These are phyloP conservation scores for Leccinum fuscescens DNA, from an alignment of 1,284 basidiomycete species.

Conservation along the genomic window DNA sequence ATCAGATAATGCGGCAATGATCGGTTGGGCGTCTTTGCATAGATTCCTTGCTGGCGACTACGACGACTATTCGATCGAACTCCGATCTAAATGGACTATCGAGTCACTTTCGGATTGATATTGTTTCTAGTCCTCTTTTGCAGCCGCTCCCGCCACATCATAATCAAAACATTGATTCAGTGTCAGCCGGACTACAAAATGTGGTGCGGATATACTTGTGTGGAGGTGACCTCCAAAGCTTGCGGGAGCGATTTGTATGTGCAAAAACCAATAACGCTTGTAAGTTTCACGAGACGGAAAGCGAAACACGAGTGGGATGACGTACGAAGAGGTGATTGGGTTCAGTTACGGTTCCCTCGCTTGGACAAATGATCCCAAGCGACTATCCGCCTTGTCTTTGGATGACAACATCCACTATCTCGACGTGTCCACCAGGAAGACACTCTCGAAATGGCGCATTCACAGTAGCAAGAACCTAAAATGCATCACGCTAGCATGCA, in stretches of 20 bases:
- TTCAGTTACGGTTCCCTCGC: too few species aligned
- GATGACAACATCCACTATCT: not conserved
- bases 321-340: too few species aligned
- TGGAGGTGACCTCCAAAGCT: not conserved
- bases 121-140: not conserved
- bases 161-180: not conserved
- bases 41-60: slow-evolving; percentile 66
- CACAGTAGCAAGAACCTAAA: not conserved
- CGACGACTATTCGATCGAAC: slow-evolving; percentile 63
- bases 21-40: slow-evolving; percentile 85
- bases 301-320: not conserved
- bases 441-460: not conserved
- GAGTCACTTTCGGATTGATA: slow-evolving; percentile 39
- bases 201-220: not conserved
- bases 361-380: too few species aligned
- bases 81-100: slow-evolving; percentile 69
- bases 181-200: not conserved
- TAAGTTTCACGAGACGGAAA: not conserved
- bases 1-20: slow-evolving; percentile 93
- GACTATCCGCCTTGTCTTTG: too few species aligned
- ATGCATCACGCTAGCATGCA: not conserved
- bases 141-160: not conserved
- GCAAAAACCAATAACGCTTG: not conserved
- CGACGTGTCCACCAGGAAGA: not conserved
- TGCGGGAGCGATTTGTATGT: not conserved